Conservation (phyloP, 1,284 basidiomycete species). For the Sphagnurus paluster region DNA sequence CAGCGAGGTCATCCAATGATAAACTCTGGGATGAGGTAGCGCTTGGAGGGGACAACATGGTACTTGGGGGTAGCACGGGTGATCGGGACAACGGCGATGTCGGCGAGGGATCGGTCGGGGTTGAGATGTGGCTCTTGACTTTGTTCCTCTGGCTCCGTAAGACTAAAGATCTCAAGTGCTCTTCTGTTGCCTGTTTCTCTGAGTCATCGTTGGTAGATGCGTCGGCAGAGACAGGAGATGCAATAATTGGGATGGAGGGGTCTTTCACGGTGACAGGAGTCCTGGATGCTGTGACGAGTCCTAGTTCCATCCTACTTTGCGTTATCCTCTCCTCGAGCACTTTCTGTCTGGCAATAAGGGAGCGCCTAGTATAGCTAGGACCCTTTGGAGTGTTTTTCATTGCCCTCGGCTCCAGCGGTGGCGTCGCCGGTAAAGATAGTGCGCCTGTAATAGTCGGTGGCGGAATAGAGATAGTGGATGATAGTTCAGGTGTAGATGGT, state of each 20-base stretch:
- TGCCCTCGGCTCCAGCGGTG: slow-evolving; percentile 33
- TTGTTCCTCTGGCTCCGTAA: slow-evolving; percentile 39
- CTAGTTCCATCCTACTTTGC: slow-evolving; percentile 34
- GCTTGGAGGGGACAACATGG: slow-evolving; percentile 2
- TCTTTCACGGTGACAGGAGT: neutral
- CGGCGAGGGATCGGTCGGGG: neutral
- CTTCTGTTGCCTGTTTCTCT: slow-evolving; percentile 36
- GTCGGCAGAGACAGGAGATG: slow-evolving; percentile 1
- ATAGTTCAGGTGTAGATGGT: neutral
- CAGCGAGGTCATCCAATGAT: slow-evolving; percentile 49
- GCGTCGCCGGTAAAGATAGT: slow-evolving; percentile 9
- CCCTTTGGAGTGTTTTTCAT: slow-evolving; percentile 38
- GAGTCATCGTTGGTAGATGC: slow-evolving; percentile 1
- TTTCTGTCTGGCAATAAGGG: slow-evolving; percentile 38
- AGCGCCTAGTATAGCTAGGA: slow-evolving; percentile 35
- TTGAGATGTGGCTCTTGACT: slow-evolving; percentile 12
- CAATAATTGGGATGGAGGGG: slow-evolving; percentile 1
- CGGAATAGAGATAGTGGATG: neutral
- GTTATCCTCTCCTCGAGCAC: slow-evolving; percentile 44
- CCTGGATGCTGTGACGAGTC: slow-evolving; percentile 14
- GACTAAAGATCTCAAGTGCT: slow-evolving; percentile 39
- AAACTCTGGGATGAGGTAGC: slow-evolving; percentile 18
- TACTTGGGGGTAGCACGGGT: slow-evolving; percentile 4
- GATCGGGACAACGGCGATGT: slow-evolving; percentile 4
- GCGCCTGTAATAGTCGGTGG: slow-evolving; percentile 1